Base-by-base conservation (phyloP, 2,329 filamentous ascomycete genomes). In the Camptophora hylomeconis region DNA sequence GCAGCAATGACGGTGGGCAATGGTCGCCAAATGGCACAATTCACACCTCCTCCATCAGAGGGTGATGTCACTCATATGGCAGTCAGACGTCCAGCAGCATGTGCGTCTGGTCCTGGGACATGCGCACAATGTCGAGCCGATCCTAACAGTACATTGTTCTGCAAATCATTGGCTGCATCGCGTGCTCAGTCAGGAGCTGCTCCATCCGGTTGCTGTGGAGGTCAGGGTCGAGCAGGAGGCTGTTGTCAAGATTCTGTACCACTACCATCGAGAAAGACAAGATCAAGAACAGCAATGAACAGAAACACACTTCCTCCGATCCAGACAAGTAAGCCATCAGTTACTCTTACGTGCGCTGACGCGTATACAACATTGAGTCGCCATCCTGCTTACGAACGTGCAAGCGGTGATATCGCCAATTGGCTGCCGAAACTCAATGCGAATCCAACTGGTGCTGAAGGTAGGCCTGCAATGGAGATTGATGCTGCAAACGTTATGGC, bases 401-500 rank as follows among this genome's bases (percentile, higher is more conserved):
- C 80, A 5, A 75, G 69, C 15, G 74, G 80, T 41, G 78, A 86
- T 35, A 70, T 84, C 32, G 67, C 67, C n/a, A 71, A 69, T 2
- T 86, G 80, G 80, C 58, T 86, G 30, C 78, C 78, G 1, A 76
- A 76, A 51, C 66, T 86, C 10, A 69, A 72, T 47, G 75, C 75
- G 11, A 65, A 47, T 26, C 26, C 33, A 33, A 18, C 20, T 17
- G 26, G 22, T 17, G 21, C 17, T 7, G 31, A 26, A 16, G 31
- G 31, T 5, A 60, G 60, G 31, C 65, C 67, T 22, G 73, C 79
- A 1, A 73, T 84, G 44, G 80, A 86, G 50, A 78, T 86, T 10
- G 80, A 86, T 54, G 78, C 80, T 5, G 80, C 80, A 1, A 84
- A 79, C 51, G 82, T 86, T 31, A 84, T 86, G 80, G 77, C 76